Conservation (phyloP, 306 rosid genomes). For the Glycine soja region DNA sequence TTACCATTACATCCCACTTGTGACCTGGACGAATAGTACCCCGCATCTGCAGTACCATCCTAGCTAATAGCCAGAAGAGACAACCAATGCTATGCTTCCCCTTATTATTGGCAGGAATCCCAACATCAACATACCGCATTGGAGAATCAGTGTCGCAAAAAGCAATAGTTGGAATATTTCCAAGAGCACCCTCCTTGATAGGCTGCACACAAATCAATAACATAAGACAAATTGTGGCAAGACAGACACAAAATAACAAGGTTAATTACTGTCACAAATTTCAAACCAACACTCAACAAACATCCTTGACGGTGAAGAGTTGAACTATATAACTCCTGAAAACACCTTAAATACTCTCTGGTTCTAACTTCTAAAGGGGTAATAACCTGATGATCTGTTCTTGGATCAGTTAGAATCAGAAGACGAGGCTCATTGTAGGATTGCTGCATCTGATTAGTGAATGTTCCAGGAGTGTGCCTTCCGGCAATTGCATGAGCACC, state of each 20-base stretch:
- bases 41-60: slow-evolving; percentile 91
- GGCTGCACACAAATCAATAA: slow-evolving; percentile 62
- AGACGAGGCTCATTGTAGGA: slow-evolving; percentile 89
- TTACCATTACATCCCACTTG: slow-evolving; percentile 89
- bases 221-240: neutral
- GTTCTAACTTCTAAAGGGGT: slow-evolving; percentile 1
- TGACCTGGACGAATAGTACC: slow-evolving; percentile 73
- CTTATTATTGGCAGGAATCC: slow-evolving; percentile 90
- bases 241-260: neutral
- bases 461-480: slow-evolving; percentile 82
- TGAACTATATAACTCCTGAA: neutral
- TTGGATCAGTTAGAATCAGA: slow-evolving; percentile 79
- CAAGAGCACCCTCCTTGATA: slow-evolving; percentile 83
- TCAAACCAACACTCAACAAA: neutral
- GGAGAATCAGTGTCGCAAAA: slow-evolving; percentile 91
- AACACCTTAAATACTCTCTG: neutral
- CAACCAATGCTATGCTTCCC: slow-evolving; percentile 91
- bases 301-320: too few relatives aligned
- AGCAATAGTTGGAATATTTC: slow-evolving; percentile 86
- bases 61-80: slow-evolving; percentile 82
- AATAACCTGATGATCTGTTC: slow-evolving; percentile 85
- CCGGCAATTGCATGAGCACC: slow-evolving; percentile 81
- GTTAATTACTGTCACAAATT: neutral
- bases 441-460: slow-evolving; percentile 84
- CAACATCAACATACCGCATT: slow-evolving; percentile 82